phyloP scores from a whole-genome alignment of 192 early-diverging fungal genomes.

The Cetraspora pellucida region DNA sequence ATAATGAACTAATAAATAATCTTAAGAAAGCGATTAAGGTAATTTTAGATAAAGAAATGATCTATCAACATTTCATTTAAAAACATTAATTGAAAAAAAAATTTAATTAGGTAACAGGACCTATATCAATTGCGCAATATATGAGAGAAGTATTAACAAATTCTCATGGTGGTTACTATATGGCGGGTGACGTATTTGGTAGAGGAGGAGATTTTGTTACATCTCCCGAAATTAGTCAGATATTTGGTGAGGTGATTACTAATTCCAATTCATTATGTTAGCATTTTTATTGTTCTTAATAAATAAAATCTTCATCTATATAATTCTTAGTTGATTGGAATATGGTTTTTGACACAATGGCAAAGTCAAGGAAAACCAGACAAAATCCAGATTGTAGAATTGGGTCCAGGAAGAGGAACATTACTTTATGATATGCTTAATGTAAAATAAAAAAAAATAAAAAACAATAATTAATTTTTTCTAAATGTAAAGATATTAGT shows the following conservation, averaged over 20 bases:
- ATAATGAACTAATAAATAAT: too few relatives aligned
- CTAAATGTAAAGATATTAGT: background rate
- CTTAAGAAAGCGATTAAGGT: too few relatives aligned
- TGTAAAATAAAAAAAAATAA: slow-evolving; percentile 41
- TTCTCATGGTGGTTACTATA: slow-evolving; percentile 93
- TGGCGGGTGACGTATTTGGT: slow-evolving; percentile 89
- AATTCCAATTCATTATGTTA: slow-evolving; percentile 20
- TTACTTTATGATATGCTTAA: slow-evolving; percentile 90
- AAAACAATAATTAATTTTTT: background rate
- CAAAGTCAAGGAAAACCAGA: slow-evolving; percentile 63
- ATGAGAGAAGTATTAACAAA: slow-evolving; percentile 88
- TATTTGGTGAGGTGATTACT: slow-evolving; percentile 87
- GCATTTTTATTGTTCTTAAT: background rate
- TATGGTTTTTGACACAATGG: slow-evolving; percentile 91
- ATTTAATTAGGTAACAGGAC: slow-evolving; percentile 59
- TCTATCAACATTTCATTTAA: too few relatives aligned
- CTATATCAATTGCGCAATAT: slow-evolving; percentile 81
- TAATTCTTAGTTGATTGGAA: slow-evolving; percentile 63
- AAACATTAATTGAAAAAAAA: background rate
- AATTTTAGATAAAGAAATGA: too few relatives aligned
- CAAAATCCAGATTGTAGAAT: slow-evolving; percentile 65
- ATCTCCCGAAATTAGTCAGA: slow-evolving; percentile 95
- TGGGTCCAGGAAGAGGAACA: slow-evolving; percentile 95
- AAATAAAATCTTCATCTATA: background rate
- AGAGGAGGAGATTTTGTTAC: slow-evolving; percentile 91